These are phyloP conservation scores for Scalesia atractyloides DNA, from an alignment of 129 eudicot genomes.

Conservation along the genomic window DNA sequence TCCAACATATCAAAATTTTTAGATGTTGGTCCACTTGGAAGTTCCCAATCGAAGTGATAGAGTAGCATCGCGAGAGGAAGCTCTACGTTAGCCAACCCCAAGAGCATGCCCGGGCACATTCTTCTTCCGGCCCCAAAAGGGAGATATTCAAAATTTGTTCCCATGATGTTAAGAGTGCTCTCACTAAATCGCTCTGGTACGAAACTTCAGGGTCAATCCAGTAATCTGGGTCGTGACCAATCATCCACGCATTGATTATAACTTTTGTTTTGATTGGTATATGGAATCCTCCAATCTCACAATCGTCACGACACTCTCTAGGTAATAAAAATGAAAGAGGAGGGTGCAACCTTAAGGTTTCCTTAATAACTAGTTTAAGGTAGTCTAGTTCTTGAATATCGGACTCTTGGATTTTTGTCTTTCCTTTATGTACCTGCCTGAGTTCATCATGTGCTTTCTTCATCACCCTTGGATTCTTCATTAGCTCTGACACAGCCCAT, in stretches of 20 bases:
- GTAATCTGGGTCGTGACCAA: not conserved
- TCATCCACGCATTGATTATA: slow-evolving; percentile 8
- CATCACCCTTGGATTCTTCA: slow-evolving; percentile 29
- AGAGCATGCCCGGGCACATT: slow-evolving; percentile 14
- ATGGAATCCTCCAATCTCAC: slow-evolving; percentile 16
- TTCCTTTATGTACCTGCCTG: slow-evolving; percentile 2
- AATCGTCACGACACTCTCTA: slow-evolving; percentile 18
- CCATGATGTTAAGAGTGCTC: not conserved
- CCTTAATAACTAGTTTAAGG: slow-evolving; percentile 32
- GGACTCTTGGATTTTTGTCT: slow-evolving; percentile 10
- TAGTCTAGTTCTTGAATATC: slow-evolving; percentile 15
- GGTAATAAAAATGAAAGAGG: slow-evolving; percentile 23
- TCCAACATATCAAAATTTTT: slow-evolving; percentile 15
- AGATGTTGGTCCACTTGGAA: not conserved
- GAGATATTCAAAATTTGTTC: slow-evolving; percentile 6
- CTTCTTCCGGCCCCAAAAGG: slow-evolving; percentile 35
- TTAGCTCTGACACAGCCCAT: slow-evolving; percentile 38
- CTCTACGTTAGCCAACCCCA: slow-evolving; percentile 12
- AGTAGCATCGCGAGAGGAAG: slow-evolving; percentile 7
- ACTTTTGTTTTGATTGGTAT: slow-evolving; percentile 28
- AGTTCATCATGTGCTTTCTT: slow-evolving; percentile 32
- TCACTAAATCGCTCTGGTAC: slow-evolving; percentile 29
- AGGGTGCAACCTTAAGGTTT: slow-evolving; percentile 22
- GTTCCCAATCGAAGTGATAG: slow-evolving; percentile 31
- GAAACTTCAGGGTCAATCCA: slow-evolving; percentile 29